Evolutionary conservation across 805 yeast genomes (phyloP).

Genomic region (Yarrowia sp.): DNA sequence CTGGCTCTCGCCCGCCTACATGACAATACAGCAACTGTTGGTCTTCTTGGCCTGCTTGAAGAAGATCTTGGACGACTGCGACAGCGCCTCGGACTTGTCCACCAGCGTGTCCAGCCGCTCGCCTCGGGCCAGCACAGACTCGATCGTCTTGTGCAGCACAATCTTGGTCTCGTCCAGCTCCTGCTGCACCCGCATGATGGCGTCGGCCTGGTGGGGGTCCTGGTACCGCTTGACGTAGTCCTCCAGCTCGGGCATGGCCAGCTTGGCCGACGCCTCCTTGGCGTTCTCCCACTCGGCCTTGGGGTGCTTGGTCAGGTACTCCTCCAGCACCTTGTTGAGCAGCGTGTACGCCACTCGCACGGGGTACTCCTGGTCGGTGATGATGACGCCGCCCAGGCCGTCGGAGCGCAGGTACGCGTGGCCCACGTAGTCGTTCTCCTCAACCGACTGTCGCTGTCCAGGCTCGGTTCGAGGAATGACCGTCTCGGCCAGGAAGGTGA

Average conservation of each 20-base stretch:
- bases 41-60: slow-evolving; percentile 96
- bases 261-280: slow-evolving; percentile 45
- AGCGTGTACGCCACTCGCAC: slow-evolving; percentile 94
- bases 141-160: slow-evolving; percentile 92
- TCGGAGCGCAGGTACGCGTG: slow-evolving; percentile 89
- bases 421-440: slow-evolving; percentile 66
- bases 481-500: slow-evolving; percentile 91
- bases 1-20: slow-evolving; percentile 42
- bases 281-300: slow-evolving; percentile 58
- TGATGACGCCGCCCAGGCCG: slow-evolving; percentile 86
- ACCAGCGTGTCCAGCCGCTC: slow-evolving; percentile 92
- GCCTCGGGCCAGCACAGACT: slow-evolving; percentile 90
- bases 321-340: slow-evolving; percentile 86
- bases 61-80: slow-evolving; percentile 85
- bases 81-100: slow-evolving; percentile 90
- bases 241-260: slow-evolving; percentile 60
- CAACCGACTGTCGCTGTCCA: slow-evolving; percentile 92
- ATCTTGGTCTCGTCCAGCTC: slow-evolving; percentile 97
- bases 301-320: slow-evolving; percentile 81
- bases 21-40: slow-evolving; percentile 80
- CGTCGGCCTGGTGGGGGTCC: slow-evolving; percentile 96
- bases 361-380: slow-evolving; percentile 94
- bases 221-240: slow-evolving; percentile 79
- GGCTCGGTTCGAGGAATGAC: slow-evolving; percentile 82
- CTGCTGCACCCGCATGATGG: slow-evolving; percentile 94